Base-by-base conservation (phyloP, 148 eudicot species). In the Arctostaphylos glauca region DNA sequence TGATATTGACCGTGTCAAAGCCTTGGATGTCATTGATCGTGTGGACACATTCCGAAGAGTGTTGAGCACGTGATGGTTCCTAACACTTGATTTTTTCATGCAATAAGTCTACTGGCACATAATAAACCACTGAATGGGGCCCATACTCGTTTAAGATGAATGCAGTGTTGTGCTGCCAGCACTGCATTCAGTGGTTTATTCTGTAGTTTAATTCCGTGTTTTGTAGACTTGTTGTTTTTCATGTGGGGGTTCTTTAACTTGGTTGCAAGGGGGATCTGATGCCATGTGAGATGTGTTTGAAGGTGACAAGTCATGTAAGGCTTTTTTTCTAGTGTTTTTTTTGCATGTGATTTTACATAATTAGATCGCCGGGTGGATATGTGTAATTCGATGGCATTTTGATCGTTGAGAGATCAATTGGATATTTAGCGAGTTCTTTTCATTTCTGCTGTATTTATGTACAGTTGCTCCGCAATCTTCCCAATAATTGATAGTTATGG, bases 21-120 rank as follows among this genome's bases (percentile, higher is more conserved):
- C 99, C 2, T 81, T 96, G 90, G 99, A 96, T 86, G 97, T 93
- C 54, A 96, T 96, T 2, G 99, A 96, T 76, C 90, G 99, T 13
- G 98, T 96, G 31, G 99, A 94, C 84, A 89, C 90, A 0, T 48
- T 96, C 73, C 86, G 89, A 38, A 84, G 88, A 43, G 81, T 75
- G 19, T 84, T 77, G 80, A 66, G 50, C 72, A 76, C 3, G 18
- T 21, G 58, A 66, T 64, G 72, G 53, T 21, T 62, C 49, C 67
- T 6, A n/a, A 43, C 15, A 44, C 67, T 31, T 19, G 38, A 31
- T 31, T 31, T 31, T 31, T 31, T 31, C 38, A n/a, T 41, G 18
- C 81, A 66, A 66, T 25, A 25, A 25, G 71, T 66, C 71, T 66
- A 66, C 71, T 25, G 71, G 71, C 43, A 0, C 71, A 66, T 66